Evolutionary conservation across 2,329 filamentous ascomycete genomes (phyloP).

Genomic region (Didymella sp.): DNA sequence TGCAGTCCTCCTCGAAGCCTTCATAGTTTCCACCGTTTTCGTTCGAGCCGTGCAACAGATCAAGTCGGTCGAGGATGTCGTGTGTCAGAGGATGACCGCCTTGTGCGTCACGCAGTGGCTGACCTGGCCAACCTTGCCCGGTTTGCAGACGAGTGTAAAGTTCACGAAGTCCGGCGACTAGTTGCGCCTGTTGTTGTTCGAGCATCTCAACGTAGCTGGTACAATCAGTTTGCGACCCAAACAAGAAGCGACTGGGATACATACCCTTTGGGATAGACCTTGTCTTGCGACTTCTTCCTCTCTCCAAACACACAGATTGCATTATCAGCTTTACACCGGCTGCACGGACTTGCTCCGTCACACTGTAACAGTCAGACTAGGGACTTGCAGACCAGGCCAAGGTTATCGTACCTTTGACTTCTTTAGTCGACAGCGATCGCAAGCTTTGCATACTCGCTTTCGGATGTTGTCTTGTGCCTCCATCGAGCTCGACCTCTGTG

Average conservation of each 20-base stretch:
- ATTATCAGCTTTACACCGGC: conserved; percentile 68
- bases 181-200: conserved; percentile 68
- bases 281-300: conserved; percentile 70
- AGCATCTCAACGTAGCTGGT: conserved; percentile 70
- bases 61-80: conserved; percentile 67
- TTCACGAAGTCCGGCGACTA: conserved; percentile 67
- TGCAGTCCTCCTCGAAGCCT: conserved; percentile 66
- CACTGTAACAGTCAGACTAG: conserved; percentile 53
- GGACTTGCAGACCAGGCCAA: neutral
- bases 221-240: conserved; percentile 17
- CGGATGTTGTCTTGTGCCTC: conserved; percentile 57
- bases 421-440: conserved; percentile 69
- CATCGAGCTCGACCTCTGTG: conserved; percentile 49
- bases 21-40: conserved; percentile 56
- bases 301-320: conserved; percentile 71
- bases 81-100: conserved; percentile 67
- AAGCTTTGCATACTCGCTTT: conserved; percentile 71
- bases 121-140: conserved; percentile 64
- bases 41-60: conserved; percentile 61
- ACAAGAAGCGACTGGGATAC: neutral
- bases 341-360: conserved; percentile 67
- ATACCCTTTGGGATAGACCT: conserved; percentile 72
- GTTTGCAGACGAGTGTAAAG: conserved; percentile 62
- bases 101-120: conserved; percentile 59
- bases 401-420: conserved; percentile 66